These are phyloP conservation scores for Russula olivacea DNA, from an alignment of 768 basidiomycete species.

Conservation along the genomic window DNA sequence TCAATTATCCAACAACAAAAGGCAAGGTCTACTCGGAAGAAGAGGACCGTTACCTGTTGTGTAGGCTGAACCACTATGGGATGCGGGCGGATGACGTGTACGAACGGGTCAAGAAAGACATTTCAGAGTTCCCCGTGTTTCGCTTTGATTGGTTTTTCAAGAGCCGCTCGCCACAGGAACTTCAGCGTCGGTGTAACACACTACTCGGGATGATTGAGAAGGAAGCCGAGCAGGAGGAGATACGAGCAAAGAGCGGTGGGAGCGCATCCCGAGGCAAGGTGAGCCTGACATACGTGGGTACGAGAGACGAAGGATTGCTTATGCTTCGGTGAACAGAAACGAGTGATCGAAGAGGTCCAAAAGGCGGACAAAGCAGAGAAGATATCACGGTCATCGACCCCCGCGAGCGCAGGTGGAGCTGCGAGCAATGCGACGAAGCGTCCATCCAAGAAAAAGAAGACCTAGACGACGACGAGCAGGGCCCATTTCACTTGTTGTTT, in stretches of 20 bases:
- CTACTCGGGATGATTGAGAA: conserved; percentile 87
- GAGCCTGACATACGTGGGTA: conserved; percentile 23
- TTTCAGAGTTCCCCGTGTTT: conserved; percentile 94
- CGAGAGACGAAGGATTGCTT: not conserved
- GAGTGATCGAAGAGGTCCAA: conserved; percentile 62
- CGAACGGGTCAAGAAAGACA: conserved; percentile 93
- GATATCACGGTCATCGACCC: conserved; percentile 54
- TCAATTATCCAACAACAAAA: conserved; percentile 92
- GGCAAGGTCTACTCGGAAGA: conserved; percentile 96
- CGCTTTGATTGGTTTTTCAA: conserved; percentile 99
- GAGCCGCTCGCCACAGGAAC: conserved; percentile 82
- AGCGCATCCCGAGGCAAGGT: conserved; percentile 56
- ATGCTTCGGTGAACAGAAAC: conserved; percentile 45
- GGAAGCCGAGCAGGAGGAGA: conserved; percentile 72
- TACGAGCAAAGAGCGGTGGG: conserved; percentile 50
- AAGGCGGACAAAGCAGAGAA: conserved; percentile 41
- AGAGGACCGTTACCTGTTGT: conserved; percentile 92
- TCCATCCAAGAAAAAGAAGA: conserved; percentile 65
- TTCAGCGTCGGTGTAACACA: conserved; percentile 84
- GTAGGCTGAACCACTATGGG: conserved; percentile 84
- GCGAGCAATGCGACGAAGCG: conserved; percentile 44
- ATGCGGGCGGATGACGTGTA: conserved; percentile 86
- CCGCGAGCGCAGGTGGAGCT: conserved; percentile 42
- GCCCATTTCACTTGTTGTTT: not conserved
- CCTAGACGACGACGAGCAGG: conserved; percentile 30